Conservation (phyloP, 495 filamentous ascomycete species). For the Penicillium taxi region DNA sequence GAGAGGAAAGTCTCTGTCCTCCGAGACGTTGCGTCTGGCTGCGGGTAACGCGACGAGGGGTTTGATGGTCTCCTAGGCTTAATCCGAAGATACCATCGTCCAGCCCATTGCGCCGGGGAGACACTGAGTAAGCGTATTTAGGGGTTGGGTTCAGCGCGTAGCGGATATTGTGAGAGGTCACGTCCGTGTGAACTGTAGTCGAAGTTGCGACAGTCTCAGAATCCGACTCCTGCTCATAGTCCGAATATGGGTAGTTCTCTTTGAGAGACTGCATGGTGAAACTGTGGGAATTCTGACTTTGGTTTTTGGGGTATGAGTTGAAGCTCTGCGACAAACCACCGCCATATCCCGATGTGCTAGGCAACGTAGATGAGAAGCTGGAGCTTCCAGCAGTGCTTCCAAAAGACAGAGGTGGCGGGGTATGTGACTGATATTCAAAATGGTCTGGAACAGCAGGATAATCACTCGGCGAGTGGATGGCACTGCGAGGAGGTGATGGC, state of each 20-base stretch:
- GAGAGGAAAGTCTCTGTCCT: neutral
- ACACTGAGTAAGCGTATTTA: constrained; percentile 13
- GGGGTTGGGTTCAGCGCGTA: constrained; percentile 21
- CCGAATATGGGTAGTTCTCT: constrained; percentile 25
- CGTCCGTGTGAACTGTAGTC: constrained; percentile 29
- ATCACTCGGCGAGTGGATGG: no score
- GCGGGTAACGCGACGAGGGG: constrained; percentile 30
- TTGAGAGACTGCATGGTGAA: constrained; percentile 33
- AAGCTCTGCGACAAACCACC: constrained; percentile 14
- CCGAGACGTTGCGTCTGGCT: constrained; percentile 28
- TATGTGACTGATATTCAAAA: constrained; percentile 10
- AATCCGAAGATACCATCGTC: constrained; percentile 33
- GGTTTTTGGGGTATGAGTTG: constrained; percentile 8
- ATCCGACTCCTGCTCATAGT: constrained; percentile 39
- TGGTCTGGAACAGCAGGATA: constrained; percentile 1
- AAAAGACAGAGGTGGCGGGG: constrained; percentile 29
- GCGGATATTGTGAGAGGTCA: constrained; percentile 34
- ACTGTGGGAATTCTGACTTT: constrained; percentile 23
- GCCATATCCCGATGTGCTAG: constrained; percentile 16
- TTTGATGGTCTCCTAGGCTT: constrained; percentile 36
- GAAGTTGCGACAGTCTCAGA: constrained; percentile 34
- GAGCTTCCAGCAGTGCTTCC: constrained; percentile 21
- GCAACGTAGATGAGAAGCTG: constrained; percentile 27
- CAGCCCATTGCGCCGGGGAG: constrained; percentile 29
- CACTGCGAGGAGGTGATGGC: constrained; percentile 4